These are phyloP conservation scores for Cryptococcus sp. DNA, from an alignment of 1,284 basidiomycete species.

Conservation along the genomic window DNA sequence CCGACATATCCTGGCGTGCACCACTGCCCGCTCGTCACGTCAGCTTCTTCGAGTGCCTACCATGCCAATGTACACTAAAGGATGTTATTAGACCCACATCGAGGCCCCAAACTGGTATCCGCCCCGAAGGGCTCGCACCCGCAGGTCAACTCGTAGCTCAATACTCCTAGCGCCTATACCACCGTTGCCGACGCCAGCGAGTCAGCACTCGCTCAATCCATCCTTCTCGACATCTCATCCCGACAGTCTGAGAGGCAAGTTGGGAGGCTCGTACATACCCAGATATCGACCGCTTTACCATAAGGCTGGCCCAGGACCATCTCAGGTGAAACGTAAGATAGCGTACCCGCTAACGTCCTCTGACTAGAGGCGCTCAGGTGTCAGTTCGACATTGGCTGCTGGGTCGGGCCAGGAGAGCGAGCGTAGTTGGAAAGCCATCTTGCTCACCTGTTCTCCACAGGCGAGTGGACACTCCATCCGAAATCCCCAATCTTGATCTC, in stretches of 20 bases:
- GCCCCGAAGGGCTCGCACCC: conserved; percentile 90
- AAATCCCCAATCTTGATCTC: conserved; percentile 99
- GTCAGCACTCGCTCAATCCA: conserved; percentile 2
- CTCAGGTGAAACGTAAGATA: conserved; percentile 94
- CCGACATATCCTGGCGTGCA: conserved; percentile 40
- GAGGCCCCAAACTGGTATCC: conserved; percentile 22
- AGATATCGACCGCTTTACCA: conserved; percentile 39
- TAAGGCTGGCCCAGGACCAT: conserved; percentile 74
- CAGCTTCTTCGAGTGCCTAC: no score
- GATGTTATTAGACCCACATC: conserved; percentile 27
- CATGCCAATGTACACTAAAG: no score
- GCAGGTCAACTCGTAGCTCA: conserved; percentile 89
- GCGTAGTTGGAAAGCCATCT: conserved; percentile 41
- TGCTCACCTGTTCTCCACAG: conserved; percentile 55
- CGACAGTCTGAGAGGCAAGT: no score
- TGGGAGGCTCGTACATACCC: conserved; percentile 22
- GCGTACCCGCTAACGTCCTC: conserved; percentile 84
- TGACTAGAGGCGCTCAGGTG: conserved; percentile 47
- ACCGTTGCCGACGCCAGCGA: conserved; percentile 54
- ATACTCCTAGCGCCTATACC: conserved; percentile 85
- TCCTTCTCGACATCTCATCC: no score
- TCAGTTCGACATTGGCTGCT: no score
- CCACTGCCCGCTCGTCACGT: conserved; percentile 29
- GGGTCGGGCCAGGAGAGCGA: no score
- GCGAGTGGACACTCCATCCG: conserved; percentile 97